phyloP scores from a whole-genome alignment of 2,329 filamentous ascomycete genomes.

The Trichoderma aggressivum region DNA sequence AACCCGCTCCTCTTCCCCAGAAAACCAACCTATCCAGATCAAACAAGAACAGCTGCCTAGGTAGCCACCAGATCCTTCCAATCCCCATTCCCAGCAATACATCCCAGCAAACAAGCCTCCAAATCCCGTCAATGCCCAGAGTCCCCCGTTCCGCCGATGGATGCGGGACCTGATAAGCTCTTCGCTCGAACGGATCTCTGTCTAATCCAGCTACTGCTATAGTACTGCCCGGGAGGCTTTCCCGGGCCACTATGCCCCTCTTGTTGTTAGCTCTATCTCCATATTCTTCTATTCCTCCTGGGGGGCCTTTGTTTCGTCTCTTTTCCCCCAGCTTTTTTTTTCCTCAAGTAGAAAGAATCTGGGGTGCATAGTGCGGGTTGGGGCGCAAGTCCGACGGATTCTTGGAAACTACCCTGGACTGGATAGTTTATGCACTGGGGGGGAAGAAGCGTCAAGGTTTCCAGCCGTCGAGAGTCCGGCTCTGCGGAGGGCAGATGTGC shows the following conservation, averaged over 20 bases:
- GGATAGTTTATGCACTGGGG: not conserved
- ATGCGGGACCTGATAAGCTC: constrained; percentile 5
- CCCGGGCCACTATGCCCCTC: not conserved
- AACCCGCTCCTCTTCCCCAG: not conserved
- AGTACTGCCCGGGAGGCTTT: not conserved
- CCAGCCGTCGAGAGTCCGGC: not conserved
- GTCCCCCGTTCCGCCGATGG: constrained; percentile 13
- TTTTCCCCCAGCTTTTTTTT: not conserved
- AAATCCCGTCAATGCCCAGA: not conserved
- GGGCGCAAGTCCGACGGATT: not conserved
- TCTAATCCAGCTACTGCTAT: not conserved
- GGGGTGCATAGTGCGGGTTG: not conserved
- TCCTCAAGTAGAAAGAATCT: not conserved
- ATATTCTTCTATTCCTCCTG: not conserved
- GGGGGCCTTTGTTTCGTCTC: not conserved
- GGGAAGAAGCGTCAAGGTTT: not conserved
- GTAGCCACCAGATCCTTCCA: not conserved
- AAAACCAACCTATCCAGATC: not conserved
- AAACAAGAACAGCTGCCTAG: not conserved
- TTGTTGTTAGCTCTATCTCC: not conserved
- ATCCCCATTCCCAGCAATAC: constrained; percentile 3
- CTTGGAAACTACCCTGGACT: not conserved
- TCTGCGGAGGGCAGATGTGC: not conserved
- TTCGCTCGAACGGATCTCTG: constrained; percentile 15
- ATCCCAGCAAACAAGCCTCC: not conserved